Evolutionary conservation across 2,329 filamentous ascomycete genomes (phyloP).

Genomic region (Pseudogymnoascus destructans): DNA sequence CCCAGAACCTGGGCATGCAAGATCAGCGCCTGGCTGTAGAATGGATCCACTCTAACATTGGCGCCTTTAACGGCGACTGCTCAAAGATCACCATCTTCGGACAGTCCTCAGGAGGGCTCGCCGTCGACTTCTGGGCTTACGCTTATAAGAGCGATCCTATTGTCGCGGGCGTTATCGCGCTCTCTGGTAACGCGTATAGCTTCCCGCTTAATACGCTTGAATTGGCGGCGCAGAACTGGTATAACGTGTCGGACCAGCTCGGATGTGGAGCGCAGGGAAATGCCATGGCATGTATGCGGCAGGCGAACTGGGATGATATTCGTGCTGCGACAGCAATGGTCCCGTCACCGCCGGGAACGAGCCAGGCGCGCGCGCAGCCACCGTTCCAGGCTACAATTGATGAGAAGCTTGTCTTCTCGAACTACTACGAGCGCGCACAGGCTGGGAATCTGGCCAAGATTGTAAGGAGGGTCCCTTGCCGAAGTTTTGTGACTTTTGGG

Average conservation of each 20-base stretch:
- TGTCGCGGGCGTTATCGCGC: constrained; percentile 18
- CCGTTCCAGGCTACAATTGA: constrained; percentile 14
- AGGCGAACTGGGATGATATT: constrained; percentile 11
- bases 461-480: constrained; percentile 7
- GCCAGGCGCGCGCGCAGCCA: constrained; percentile 11
- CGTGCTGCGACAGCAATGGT: constrained; percentile 13
- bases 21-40: constrained; percentile 39
- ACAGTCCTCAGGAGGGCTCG: constrained; percentile 38
- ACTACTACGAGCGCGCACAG: constrained; percentile 11
- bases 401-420: constrained; percentile 12
- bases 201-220: constrained; percentile 11
- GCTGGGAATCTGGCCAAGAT: constrained; percentile 15
- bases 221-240: constrained; percentile 13
- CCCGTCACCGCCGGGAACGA: constrained; percentile 6
- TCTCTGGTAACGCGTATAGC: constrained; percentile 18
- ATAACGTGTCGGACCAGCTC: constrained; percentile 13
- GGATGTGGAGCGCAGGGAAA: constrained; percentile 15
- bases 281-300: constrained; percentile 13
- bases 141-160: constrained; percentile 18
- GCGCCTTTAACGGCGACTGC: constrained; percentile 39
- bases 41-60: constrained; percentile 40
- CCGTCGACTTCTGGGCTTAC: constrained; percentile 12
- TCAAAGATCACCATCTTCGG: constrained; percentile 40
- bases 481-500: neutral
- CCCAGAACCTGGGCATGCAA: constrained; percentile 38